Base-by-base conservation (phyloP, 805 yeast genomes). In the Candida alai region DNA sequence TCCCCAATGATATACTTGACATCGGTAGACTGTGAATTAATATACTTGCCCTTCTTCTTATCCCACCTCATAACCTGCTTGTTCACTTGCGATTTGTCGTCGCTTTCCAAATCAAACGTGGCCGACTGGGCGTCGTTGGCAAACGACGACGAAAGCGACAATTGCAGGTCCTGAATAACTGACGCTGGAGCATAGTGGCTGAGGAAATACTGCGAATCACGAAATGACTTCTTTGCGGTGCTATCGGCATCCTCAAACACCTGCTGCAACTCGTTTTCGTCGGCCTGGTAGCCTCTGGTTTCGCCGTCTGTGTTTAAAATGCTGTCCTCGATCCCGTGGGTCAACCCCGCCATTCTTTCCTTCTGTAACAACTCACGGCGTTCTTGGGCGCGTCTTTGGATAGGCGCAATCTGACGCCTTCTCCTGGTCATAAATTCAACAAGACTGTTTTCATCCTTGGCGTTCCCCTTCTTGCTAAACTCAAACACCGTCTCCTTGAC, bases 401-500 rank as follows among this genome's bases (percentile, higher is more conserved):
- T 77, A 8, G 94, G 94, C 0, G 95, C 96, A 37, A 90, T 70
- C 55, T 89, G 96, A 40, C 70, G 72, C 56, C 99, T 73, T 67
- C 97, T 71, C 40, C 78, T 77, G 43, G 79, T 73, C 98, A 93
- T 93, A 52, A 93, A 69, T 35, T 80, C 81, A 24, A 84, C 81
- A 52, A 87, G 68, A 32, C 79, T 74, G 43, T 81, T 81, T 44
- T 80, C 85, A 21, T 60, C 70, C 22, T 48, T 52, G 20, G 55
- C 62, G 22, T 44, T 49, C n/a, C 65, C 68, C 36, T 58, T 62
- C 27, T 60, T 63, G 41, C 79, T 75, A 58, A 88, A 83, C 58
- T 93, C 99, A 55, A 93, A 93, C 3, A 93, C 97, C 0, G 98
- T 93, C 54, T 93, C 97, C 49, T 85, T 82, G 32, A 77, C 67